Percentiles rank a stretch among this genome's conserved stretches.
phyloP scores from a whole-genome alignment of 495 filamentous ascomycete species.

The Entonaema liquescens region DNA sequence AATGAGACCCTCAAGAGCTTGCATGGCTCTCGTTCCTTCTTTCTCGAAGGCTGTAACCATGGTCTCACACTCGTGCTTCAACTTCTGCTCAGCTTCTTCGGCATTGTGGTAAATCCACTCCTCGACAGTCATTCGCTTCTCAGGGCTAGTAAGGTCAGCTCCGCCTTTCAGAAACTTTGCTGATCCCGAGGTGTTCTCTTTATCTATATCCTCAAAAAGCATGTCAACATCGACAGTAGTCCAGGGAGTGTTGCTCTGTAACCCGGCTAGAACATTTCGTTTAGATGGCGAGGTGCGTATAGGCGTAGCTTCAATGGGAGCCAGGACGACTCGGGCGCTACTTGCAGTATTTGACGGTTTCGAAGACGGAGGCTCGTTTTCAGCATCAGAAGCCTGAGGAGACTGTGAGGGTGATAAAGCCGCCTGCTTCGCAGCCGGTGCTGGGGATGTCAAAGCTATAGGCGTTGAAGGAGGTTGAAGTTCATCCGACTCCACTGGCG shows the following conservation, averaged over 20 bases:
- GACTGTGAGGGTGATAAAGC: constrained; percentile 65
- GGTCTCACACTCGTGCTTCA: constrained; percentile 81
- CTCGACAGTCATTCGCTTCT: constrained; percentile 90
- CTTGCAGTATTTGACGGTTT: constrained; percentile 54
- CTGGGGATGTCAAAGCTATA: constrained; percentile 37
- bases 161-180: constrained; percentile 58
- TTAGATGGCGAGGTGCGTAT: constrained; percentile 68
- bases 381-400: constrained; percentile 80
- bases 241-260: constrained; percentile 75
- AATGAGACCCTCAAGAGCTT: constrained; percentile 75
- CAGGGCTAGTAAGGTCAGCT: constrained; percentile 71
- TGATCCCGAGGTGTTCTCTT: constrained; percentile 52
- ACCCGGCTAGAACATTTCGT: constrained; percentile 63
- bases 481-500: constrained; percentile 38
- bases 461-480: constrained; percentile 50
- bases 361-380: constrained; percentile 77
- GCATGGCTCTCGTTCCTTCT: constrained; percentile 80
- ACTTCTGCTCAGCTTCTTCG: constrained; percentile 74
- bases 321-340: constrained; percentile 49
- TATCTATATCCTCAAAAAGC: constrained; percentile 67
- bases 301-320: constrained; percentile 67
- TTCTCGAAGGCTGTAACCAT: constrained; percentile 82
- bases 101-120: constrained; percentile 91
- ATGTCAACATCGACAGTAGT: constrained; percentile 74
- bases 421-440: constrained; percentile 50